These are phyloP conservation scores for Elongisporangium undulatum DNA, from an alignment of 352 stramenopile species.

Conservation along the genomic window DNA sequence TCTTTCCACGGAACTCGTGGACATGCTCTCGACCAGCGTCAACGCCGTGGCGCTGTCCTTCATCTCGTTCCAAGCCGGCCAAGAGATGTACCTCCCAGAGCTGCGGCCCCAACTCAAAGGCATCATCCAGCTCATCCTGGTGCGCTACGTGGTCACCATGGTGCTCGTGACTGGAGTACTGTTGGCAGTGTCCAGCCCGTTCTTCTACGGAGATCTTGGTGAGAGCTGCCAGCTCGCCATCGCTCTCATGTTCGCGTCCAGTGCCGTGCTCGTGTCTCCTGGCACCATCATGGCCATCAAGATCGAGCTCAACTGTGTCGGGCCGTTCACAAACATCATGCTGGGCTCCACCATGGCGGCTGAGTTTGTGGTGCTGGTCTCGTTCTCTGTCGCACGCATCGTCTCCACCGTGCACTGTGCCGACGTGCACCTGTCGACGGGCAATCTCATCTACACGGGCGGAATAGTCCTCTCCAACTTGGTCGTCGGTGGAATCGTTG, in stretches of 20 bases:
- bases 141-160: constrained; percentile 55
- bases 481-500: constrained; percentile 35
- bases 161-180: constrained; percentile 37
- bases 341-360: constrained; percentile 62
- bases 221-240: constrained; percentile 53
- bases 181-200: constrained; percentile 35
- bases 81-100: constrained; percentile 70
- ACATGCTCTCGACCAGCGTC: constrained; percentile 44
- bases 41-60: constrained; percentile 65
- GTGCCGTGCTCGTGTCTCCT: constrained; percentile 58
- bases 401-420: constrained; percentile 59
- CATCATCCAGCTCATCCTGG: constrained; percentile 44
- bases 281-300: constrained; percentile 76
- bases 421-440: constrained; percentile 39
- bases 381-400: constrained; percentile 62
- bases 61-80: constrained; percentile 70
- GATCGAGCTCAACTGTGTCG: constrained; percentile 71
- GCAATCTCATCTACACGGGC: constrained; percentile 53
- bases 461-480: constrained; percentile 52
- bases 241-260: constrained; percentile 70
- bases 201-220: constrained; percentile 56
- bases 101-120: constrained; percentile 54
- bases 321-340: constrained; percentile 73
- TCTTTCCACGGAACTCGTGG: constrained; percentile 26
- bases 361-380: constrained; percentile 69